Conservation (phyloP, 176 grass and related monocot species). For the Chrysopogon serrulatus region DNA sequence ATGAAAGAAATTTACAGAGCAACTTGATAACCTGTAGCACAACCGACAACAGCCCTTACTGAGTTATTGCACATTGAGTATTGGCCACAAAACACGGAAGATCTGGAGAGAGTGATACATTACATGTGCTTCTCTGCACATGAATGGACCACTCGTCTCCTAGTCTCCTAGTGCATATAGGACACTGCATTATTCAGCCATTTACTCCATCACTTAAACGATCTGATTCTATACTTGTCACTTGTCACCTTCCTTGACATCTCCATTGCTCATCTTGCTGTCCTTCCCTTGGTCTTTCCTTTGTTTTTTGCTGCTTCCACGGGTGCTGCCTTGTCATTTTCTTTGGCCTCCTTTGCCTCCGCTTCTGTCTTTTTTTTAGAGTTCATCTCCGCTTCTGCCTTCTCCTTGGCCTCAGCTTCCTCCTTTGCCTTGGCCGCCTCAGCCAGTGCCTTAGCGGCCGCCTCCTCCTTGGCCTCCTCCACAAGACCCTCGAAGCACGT, state of each 20-base stretch:
- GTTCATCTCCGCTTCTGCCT: no score
- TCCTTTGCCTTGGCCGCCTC: conserved; percentile 1
- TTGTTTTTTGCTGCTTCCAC: background rate
- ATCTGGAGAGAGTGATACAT: background rate
- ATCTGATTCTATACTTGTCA: background rate
- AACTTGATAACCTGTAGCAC: background rate
- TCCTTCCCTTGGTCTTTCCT: background rate
- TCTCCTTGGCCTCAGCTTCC: background rate
- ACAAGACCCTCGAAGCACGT: conserved; percentile 24
- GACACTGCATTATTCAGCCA: background rate
- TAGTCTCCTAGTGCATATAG: background rate
- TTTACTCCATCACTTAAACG: background rate
- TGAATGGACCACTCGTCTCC: background rate
- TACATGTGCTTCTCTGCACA: background rate
- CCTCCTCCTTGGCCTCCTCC: conserved; percentile 19
- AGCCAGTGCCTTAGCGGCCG: background rate
- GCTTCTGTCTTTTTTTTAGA: no score
- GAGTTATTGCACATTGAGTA: background rate
- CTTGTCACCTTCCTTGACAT: background rate
- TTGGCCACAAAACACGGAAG: background rate
- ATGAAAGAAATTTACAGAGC: background rate
- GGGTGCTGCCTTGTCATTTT: background rate
- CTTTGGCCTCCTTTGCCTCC: background rate
- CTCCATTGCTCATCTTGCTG: background rate
- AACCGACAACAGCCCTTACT: background rate